Evolutionary conservation across 2,329 filamentous ascomycete species (phyloP).

Genomic region (Fusarium sambucinum): DNA sequence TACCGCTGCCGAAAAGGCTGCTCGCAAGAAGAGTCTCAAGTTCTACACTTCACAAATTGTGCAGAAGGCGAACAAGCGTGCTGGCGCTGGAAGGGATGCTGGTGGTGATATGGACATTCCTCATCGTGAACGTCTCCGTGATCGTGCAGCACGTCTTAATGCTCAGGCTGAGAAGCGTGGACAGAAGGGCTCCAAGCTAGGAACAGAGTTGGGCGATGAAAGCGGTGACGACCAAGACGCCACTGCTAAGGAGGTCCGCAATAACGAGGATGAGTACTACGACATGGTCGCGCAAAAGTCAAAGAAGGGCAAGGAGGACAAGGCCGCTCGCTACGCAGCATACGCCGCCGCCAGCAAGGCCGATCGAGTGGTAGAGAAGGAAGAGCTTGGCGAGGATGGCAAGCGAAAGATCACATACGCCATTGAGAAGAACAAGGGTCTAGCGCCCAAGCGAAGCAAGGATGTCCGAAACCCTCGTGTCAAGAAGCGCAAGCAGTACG

Average conservation of each 20-base stretch:
- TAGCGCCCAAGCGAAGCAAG: conserved; percentile 91
- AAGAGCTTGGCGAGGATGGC: conserved; percentile 81
- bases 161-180: conserved; percentile 89
- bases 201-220: conserved; percentile 76
- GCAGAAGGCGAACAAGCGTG: conserved; percentile 90
- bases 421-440: conserved; percentile 97
- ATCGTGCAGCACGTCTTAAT: conserved; percentile 87
- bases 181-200: conserved; percentile 70
- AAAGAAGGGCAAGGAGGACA: conserved; percentile 80
- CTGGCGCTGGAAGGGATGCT: conserved; percentile 76
- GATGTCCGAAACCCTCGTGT: conserved; percentile 94
- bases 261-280: conserved; percentile 84
- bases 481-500: conserved; percentile 97
- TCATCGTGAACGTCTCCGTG: conserved; percentile 86
- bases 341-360: conserved; percentile 72
- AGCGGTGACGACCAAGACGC: conserved; percentile 74
- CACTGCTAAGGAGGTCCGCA: conserved; percentile 63
- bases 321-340: conserved; percentile 68
- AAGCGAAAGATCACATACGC: conserved; percentile 93
- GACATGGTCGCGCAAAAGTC: conserved; percentile 81
- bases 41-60: conserved; percentile 99
- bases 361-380: conserved; percentile 72
- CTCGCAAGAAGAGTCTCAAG: conserved; percentile 89
- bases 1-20: conserved; percentile 86
- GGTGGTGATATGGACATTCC: conserved; percentile 88